phyloP scores from a whole-genome alignment of 2,329 filamentous ascomycete genomes.

The Cadophora sp. region DNA sequence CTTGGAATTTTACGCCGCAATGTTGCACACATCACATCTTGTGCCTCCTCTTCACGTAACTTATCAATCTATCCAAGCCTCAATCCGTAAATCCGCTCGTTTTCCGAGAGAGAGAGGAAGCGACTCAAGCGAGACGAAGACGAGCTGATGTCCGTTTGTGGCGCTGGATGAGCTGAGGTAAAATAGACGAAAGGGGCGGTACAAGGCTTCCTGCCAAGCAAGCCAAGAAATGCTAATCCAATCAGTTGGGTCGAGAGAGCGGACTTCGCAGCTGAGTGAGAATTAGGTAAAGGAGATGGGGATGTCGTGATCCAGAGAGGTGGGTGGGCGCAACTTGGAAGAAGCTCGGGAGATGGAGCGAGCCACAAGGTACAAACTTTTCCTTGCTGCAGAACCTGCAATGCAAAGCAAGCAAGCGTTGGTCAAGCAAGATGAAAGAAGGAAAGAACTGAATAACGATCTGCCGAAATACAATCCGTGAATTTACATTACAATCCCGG shows the following conservation, averaged over 20 bases:
- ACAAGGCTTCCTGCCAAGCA: slow-evolving; percentile 8
- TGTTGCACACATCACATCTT: neutral
- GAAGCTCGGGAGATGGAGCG: neutral
- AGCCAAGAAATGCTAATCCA: slow-evolving; percentile 8
- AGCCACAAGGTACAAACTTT: neutral
- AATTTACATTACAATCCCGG: neutral
- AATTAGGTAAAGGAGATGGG: slow-evolving; percentile 17
- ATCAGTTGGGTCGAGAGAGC: slow-evolving; percentile 1
- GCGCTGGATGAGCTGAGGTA: slow-evolving; percentile 15
- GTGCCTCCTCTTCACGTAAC: neutral
- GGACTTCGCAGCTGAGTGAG: slow-evolving; percentile 19
- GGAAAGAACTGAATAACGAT: neutral
- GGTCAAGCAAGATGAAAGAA: neutral
- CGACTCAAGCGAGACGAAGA: neutral
- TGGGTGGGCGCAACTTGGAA: too few species aligned
- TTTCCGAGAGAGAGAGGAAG: neutral
- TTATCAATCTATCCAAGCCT: neutral
- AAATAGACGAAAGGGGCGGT: slow-evolving; percentile 8
- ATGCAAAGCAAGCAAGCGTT: neutral
- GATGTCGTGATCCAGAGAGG: slow-evolving; percentile 2
- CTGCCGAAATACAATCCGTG: neutral
- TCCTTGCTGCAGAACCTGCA: slow-evolving; percentile 1
- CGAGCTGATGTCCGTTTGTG: slow-evolving; percentile 12
- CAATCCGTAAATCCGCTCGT: neutral
- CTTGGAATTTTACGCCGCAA: neutral